Evolutionary conservation across 257 asterid genomes (phyloP), one percentile per base, ranked within the genome.

Genomic region (Voacanga thouarsii): DNA sequence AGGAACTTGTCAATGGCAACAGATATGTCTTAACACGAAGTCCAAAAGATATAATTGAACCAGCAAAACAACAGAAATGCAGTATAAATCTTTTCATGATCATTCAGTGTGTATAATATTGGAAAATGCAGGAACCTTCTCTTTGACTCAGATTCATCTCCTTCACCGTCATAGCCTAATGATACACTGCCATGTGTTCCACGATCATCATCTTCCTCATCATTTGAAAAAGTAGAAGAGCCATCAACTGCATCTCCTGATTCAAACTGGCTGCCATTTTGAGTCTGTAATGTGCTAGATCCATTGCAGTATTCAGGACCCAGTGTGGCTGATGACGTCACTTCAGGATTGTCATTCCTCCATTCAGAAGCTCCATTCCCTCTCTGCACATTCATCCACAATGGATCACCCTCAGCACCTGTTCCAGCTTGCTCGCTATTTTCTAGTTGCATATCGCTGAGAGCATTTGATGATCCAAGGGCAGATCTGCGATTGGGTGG

Each of bases 131-230:
- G 75, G 77, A 63, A 90, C 98, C 99, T 91, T 86, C 96, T 86
- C 87, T 93, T 95, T 28, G 98, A 89, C 78, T 92, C 96, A 0
- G 89, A 83, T 84, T 90, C 99, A 74, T 91, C 97, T 78, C 89
- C 97, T 86, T 90, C 98, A 60, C 87, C 96, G 23, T 87, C 94
- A 79, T 80, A 82, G 74, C 93, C 97, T 74, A 89, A 74, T 4
- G 98, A 89, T 7, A 79, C 87, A 70, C 97, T 92, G 78, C 87
- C 89, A 77, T 84, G 93, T 4, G 94, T 89, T 10, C 79, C 92
- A 6, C 87, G 89, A 51, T 89, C 92, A 63, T 86, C 94, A 1
- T 92, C 95, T 59, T 90, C 93, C 83, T 88, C 94, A 26, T 86
- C 90, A 75, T 90, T 92, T 44, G 94, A 91, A 83, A 89, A 84